Evolutionary conservation across 164 flowering plant species (phyloP), one percentile per base, ranked within the genome.

Genomic region (Aristolochia contorta): DNA sequence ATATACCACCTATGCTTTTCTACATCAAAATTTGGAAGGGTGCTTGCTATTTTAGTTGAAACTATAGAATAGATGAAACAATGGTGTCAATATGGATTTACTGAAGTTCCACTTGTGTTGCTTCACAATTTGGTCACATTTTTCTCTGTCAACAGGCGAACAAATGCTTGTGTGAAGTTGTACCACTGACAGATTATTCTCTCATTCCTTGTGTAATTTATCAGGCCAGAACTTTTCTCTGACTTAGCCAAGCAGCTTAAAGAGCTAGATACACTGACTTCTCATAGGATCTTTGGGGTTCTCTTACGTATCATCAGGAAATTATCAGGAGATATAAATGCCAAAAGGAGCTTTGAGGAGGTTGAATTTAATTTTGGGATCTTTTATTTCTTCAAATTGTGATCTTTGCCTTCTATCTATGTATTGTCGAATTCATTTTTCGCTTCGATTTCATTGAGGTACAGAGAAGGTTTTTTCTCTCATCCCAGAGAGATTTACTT

Each of bases 311-410:
- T 85, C 46, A 77, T 93, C 74, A 93, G 90, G 76, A 97, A 93
- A 72, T 76, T 93, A 65, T 88, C 99, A 12, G n/a, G n/a, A n/a
- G n/a, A n/a, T n/a, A 84, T 86, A n/a, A 93, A 88, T 61, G 96
- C 88, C 62, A 96, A 90, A 63, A 84, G 74, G 71, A 88, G 71
- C 54, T 90, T 77, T 69, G 80, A 96, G 5, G 84, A 86, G 96
- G 97, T 87, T 72, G 62, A 54, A 15, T 19, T 24, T 16, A 16
- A 10, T 24, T 30, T 37, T 23, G 16, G 51, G 58, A 55, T 16
- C 27, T 14, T 25, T 55, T 14, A 2, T 54, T 21, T 20, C 53
- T 18, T 49, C 8, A 21, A 49, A 49, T 47, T 47, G 12, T 47
- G 16, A n/a, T 47, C 51, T n/a, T 6, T 14, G 12, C 6, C 19